Evolutionary conservation across 495 filamentous ascomycete genomes (phyloP), one percentile per base, ranked within the genome.

Genomic region (Xylaria curta): DNA sequence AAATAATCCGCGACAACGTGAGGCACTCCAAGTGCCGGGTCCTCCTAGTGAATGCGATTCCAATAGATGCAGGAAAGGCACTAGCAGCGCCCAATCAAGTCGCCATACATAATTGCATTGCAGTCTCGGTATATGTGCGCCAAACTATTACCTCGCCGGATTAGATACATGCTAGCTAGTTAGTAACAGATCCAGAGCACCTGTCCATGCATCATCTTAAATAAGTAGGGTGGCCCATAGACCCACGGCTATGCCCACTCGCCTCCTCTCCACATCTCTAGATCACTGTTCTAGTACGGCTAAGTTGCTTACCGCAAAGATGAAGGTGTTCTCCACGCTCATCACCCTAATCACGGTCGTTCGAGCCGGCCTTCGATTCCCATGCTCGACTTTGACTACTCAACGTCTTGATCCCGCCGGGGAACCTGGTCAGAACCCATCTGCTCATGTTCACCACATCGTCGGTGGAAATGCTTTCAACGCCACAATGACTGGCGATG

Each of bases 401-500:
- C 85, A 87, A 69, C 82, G 85, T 49, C 79, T 87, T 36, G 85
- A 87, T 68, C 85, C 85, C 8, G 74, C 85, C 54, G 85, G 85
- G 65, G 82, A 86, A 74, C 85, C 85, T 7, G 84, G 84, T 70
- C 73, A 70, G 56, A 72, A 73, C 21, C 84, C 84, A 0, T 82
- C 83, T 4, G 70, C 85, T 19, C 85, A 87, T 75, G 78, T 87
- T 62, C 85, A 87, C 76, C 84, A 85, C 65, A 83, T 87, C 36
- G 82, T 85, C n/a, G 85, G 85, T 63, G 85, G 85, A 12, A 84
- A 87, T 77, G 81, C 79, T 28, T 87, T 87, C 78, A 85, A 85
- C 72, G 82, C 82, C 2, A 78, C 78, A 38, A 86, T 86, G 85
- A 70, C 58, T 0, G 84, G 81, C n/a, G 84, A 86, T 66, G 74